A percentile compares a stretch with the other conserved stretches of the same genome.
These are phyloP conservation scores for Eutrema yunnanense DNA, from an alignment of 345 rosid genomes.

Conservation along the genomic window DNA sequence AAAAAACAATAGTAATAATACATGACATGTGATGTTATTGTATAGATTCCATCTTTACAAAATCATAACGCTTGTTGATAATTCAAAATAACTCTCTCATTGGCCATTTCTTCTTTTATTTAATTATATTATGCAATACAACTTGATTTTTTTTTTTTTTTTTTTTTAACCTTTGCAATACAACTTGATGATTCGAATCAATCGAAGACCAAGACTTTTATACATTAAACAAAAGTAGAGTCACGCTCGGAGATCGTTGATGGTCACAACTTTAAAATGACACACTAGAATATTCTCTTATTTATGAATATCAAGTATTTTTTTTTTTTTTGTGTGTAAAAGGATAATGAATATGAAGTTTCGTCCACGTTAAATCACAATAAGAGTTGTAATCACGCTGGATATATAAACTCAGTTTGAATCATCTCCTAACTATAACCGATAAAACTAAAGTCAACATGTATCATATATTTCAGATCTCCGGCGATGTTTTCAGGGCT, in stretches of 20 bases:
- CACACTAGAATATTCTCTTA: slow-evolving; percentile 8
- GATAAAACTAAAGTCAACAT: slow-evolving; percentile 13
- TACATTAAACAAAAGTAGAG: slow-evolving; percentile 5
- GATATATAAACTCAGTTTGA: slow-evolving; percentile 16
- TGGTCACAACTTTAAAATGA: slow-evolving; percentile 15
- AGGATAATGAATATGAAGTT: background rate
- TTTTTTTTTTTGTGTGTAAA: too few species aligned
- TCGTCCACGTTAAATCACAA: background rate
- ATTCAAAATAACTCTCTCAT: background rate
- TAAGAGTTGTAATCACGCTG: slow-evolving; percentile 7
- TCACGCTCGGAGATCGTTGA: slow-evolving; percentile 24
- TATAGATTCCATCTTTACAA: background rate
- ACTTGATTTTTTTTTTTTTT: background rate
- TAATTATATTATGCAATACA: background rate
- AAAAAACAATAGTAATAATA: background rate
- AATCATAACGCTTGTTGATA: background rate
- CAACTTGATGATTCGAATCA: slow-evolving; percentile 11
- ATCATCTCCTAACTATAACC: background rate
- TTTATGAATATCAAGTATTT: background rate
- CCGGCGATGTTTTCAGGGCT: slow-evolving; percentile 6
- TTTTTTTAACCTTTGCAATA: background rate
- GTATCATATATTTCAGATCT: slow-evolving; percentile 15
- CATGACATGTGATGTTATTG: slow-evolving; percentile 7
- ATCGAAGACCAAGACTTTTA: slow-evolving; percentile 10
- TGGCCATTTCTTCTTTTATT: background rate